phyloP scores from a whole-genome alignment of 2,329 filamentous ascomycete genomes.

The Coniella vitis region DNA sequence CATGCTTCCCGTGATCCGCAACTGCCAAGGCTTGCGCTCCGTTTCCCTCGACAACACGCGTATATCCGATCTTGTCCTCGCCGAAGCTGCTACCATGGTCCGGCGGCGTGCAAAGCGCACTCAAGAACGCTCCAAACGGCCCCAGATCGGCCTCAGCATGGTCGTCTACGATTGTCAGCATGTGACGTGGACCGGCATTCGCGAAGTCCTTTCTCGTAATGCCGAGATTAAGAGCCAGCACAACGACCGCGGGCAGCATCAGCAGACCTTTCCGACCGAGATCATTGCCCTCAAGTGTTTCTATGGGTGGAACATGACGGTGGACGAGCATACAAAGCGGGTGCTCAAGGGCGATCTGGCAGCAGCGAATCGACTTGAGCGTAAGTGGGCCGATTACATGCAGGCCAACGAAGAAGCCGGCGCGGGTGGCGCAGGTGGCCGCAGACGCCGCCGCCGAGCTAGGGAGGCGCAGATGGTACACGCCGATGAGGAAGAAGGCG shows the following conservation, averaged over 20 bases:
- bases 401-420: slow-evolving; percentile 82
- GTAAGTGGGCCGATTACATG: slow-evolving; percentile 93
- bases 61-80: slow-evolving; percentile 77
- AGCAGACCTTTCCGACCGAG: slow-evolving; percentile 58
- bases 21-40: slow-evolving; percentile 60
- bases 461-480: slow-evolving; percentile 76
- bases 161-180: slow-evolving; percentile 88
- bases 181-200: slow-evolving; percentile 86
- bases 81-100: slow-evolving; percentile 78
- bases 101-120: slow-evolving; percentile 50
- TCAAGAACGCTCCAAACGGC: slow-evolving; percentile 32
- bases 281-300: slow-evolving; percentile 87
- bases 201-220: slow-evolving; percentile 80
- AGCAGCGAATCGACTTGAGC: slow-evolving; percentile 71
- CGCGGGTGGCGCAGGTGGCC: slow-evolving; percentile 54
- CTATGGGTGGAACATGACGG: slow-evolving; percentile 90
- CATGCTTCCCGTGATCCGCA: slow-evolving; percentile 75
- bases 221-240: slow-evolving; percentile 58
- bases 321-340: slow-evolving; percentile 86
- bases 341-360: slow-evolving; percentile 70
- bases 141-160: slow-evolving; percentile 61
- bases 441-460: slow-evolving; percentile 68
- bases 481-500: slow-evolving; percentile 71
- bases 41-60: slow-evolving; percentile 91
- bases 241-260: slow-evolving; percentile 2